These are phyloP conservation scores for Penicillium paneum DNA, from an alignment of 2,329 filamentous ascomycete genomes.

Conservation along the genomic window DNA sequence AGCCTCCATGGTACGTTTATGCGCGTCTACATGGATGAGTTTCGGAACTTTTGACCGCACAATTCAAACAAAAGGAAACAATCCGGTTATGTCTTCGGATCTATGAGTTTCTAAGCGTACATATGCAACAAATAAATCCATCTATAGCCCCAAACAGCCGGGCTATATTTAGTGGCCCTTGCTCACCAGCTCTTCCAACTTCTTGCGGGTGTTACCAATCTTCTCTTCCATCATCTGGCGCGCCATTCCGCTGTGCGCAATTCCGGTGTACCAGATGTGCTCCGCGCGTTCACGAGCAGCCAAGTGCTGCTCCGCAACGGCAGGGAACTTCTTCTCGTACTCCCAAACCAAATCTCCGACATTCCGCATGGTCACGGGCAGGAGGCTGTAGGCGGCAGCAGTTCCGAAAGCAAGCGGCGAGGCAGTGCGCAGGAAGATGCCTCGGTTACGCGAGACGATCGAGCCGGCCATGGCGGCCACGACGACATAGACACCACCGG, in stretches of 20 bases:
- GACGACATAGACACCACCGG: constrained; percentile 85
- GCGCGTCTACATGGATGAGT: not conserved
- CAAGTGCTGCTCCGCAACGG: constrained; percentile 76
- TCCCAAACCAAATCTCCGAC: constrained; percentile 81
- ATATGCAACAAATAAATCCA: constrained; percentile 25
- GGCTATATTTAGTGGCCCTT: constrained; percentile 67
- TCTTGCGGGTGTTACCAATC: constrained; percentile 70
- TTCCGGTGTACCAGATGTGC: constrained; percentile 69
- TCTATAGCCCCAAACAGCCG: constrained; percentile 9
- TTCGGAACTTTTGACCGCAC: not conserved
- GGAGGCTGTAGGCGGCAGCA: constrained; percentile 75
- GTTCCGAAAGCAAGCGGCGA: constrained; percentile 77
- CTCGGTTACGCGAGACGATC: constrained; percentile 85
- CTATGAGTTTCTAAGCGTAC: constrained; percentile 29
- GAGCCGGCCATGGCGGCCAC: constrained; percentile 93
- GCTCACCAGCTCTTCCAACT: constrained; percentile 83
- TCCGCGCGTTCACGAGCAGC: constrained; percentile 65
- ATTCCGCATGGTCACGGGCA: constrained; percentile 89
- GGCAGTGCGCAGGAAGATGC: constrained; percentile 72
- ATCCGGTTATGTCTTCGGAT: constrained; percentile 27
- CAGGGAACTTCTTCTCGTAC: constrained; percentile 87
- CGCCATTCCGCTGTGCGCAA: constrained; percentile 68
- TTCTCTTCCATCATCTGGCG: constrained; percentile 74
- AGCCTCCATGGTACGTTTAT: not conserved
- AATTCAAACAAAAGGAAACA: constrained; percentile 21